A percentile compares a stretch with the other conserved stretches of the same genome.
These are phyloP conservation scores for Thraustotheca clavata DNA, from an alignment of 352 stramenopile species.

Conservation along the genomic window DNA sequence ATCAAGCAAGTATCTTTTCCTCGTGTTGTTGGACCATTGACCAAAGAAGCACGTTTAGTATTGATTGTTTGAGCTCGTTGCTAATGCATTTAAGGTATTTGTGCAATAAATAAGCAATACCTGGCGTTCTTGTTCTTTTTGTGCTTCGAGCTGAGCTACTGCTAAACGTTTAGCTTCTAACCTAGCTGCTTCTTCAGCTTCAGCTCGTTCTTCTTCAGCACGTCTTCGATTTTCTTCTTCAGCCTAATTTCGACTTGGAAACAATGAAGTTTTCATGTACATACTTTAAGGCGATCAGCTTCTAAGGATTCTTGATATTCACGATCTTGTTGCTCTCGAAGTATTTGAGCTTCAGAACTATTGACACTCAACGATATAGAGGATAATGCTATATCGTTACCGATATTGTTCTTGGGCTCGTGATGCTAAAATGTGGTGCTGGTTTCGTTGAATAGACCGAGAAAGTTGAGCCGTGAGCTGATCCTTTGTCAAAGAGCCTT, in stretches of 20 bases:
- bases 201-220: slow-evolving; percentile 31
- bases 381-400: slow-evolving; percentile 9
- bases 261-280: not conserved
- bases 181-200: slow-evolving; percentile 34
- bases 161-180: slow-evolving; percentile 24
- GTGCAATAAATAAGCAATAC: not conserved
- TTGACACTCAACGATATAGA: not conserved
- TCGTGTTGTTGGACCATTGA: slow-evolving; percentile 36
- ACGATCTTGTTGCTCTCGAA: slow-evolving; percentile 89
- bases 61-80: slow-evolving; percentile 38
- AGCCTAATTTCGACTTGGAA: slow-evolving; percentile 7
- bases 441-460: slow-evolving; percentile 55
- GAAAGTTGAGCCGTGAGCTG: slow-evolving; percentile 58
- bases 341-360: slow-evolving; percentile 69
- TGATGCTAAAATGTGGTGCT: slow-evolving; percentile 56
- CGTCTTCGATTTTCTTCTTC: slow-evolving; percentile 41
- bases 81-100: slow-evolving; percentile 16
- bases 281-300: slow-evolving; percentile 69
- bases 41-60: slow-evolving; percentile 43
- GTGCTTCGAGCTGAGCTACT: slow-evolving; percentile 8
- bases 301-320: slow-evolving; percentile 90
- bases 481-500: slow-evolving; percentile 48
- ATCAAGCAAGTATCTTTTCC: slow-evolving; percentile 66
- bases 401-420: slow-evolving; percentile 63
- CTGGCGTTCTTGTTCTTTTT: slow-evolving; percentile 28